Evolutionary conservation across 805 yeast species (phyloP).

Genomic region (Yamadazyma ubonensis): DNA sequence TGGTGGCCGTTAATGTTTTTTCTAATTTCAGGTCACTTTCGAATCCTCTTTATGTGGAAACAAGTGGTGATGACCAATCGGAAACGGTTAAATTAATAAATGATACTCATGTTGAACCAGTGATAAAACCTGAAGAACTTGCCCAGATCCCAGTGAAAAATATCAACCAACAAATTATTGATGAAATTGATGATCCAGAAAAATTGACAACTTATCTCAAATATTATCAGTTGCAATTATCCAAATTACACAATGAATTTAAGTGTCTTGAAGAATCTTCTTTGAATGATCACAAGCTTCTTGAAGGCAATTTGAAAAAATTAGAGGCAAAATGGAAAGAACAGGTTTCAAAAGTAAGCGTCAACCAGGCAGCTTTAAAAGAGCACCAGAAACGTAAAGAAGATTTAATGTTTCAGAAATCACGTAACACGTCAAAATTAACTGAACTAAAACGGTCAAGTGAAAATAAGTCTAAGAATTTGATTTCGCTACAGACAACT

Average conservation of each 20-base stretch:
- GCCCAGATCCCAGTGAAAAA: conserved; percentile 1
- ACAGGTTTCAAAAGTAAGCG: neutral
- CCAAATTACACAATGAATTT: conserved; percentile 25
- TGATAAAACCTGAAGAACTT: neutral
- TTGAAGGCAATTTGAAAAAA: conserved; percentile 29
- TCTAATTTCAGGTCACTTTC: conserved; percentile 37
- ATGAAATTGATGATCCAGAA: conserved; percentile 18
- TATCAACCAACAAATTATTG: conserved; percentile 13
- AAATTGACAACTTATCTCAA: conserved; percentile 24
- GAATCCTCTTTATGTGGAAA: conserved; percentile 32
- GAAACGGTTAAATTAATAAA: neutral
- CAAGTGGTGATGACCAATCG: conserved; percentile 14
- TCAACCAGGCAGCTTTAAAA: conserved; percentile 9
- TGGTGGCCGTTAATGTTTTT: conserved; percentile 35
- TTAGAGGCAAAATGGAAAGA: conserved; percentile 32
- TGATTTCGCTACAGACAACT: neutral
- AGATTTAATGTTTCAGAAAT: conserved; percentile 31
- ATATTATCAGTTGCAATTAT: conserved; percentile 27
- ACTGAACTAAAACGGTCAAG: conserved; percentile 20
- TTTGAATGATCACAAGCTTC: conserved; percentile 25
- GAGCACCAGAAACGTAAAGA: conserved; percentile 15
- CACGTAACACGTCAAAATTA: conserved; percentile 27
- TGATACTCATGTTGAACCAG: conserved; percentile 1
- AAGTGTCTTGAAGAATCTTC: conserved; percentile 25
- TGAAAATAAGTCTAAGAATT: conserved; percentile 15